A percentile compares a stretch with the other conserved stretches of the same genome.
These are phyloP conservation scores for Pseudonectria foliicola DNA, from an alignment of 2,329 filamentous ascomycete genomes.

Conservation along the genomic window DNA sequence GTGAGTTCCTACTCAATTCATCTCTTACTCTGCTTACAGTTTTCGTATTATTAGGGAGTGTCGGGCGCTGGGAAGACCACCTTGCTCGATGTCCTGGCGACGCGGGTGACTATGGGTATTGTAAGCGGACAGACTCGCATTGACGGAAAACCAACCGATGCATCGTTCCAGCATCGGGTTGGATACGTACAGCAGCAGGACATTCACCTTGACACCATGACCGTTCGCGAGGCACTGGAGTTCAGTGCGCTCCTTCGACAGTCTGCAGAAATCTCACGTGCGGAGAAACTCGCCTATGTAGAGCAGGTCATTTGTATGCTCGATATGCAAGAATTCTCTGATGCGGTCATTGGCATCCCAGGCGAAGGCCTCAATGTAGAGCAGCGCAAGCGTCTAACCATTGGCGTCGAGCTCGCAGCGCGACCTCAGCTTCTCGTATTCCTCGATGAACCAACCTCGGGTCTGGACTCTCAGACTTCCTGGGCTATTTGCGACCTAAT, in stretches of 20 bases:
- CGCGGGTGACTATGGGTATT: constrained; percentile 66
- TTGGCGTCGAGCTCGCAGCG: constrained; percentile 68
- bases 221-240: constrained; percentile 42
- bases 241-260: constrained; percentile 64
- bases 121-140: constrained; percentile 65
- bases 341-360: constrained; percentile 47
- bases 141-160: constrained; percentile 56
- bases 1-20: constrained; percentile 28
- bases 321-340: constrained; percentile 55
- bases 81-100: constrained; percentile 64
- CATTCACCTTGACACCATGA: constrained; percentile 60
- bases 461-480: constrained; percentile 67
- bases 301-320: constrained; percentile 25
- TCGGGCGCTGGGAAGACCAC: constrained; percentile 73
- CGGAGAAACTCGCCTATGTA: constrained; percentile 22
- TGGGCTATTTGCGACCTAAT: constrained; percentile 68
- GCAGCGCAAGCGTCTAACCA: constrained; percentile 55
- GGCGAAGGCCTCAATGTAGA: constrained; percentile 47
- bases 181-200: constrained; percentile 70
- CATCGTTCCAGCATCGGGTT: constrained; percentile 59
- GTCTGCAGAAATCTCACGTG: constrained; percentile 44
- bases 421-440: constrained; percentile 67
- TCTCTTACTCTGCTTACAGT: background rate
- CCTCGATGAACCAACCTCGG: constrained; percentile 71
- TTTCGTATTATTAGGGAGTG: constrained; percentile 38